Evolutionary conservation across 768 basidiomycete species (phyloP).

Genomic region (Lactarius hengduanensis): DNA sequence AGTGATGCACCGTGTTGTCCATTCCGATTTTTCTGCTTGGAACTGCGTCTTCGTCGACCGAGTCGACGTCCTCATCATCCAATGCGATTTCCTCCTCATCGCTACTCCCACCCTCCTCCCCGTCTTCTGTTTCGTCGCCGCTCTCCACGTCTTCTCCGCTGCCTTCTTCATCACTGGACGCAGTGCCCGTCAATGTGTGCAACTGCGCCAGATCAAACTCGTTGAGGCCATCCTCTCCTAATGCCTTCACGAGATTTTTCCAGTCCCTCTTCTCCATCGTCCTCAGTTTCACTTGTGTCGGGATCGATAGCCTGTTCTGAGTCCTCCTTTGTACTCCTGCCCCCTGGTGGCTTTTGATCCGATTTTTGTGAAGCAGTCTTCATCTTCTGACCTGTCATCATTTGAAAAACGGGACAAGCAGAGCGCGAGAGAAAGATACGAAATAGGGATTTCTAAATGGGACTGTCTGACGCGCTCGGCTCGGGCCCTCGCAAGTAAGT

Average conservation of each 20-base stretch:
- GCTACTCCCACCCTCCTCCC: conserved; percentile 36
- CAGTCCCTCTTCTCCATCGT: conserved; percentile 49
- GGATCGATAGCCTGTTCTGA: not conserved
- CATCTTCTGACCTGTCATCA: conserved; percentile 8
- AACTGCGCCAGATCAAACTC: conserved; percentile 63
- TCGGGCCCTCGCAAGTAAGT: not conserved
- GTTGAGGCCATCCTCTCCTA: conserved; percentile 65
- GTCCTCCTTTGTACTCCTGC: not conserved
- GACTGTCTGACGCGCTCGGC: not conserved
- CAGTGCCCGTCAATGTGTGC: conserved; percentile 40
- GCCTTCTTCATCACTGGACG: conserved; percentile 21
- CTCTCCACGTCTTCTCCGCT: conserved; percentile 36
- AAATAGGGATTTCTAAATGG: conserved; percentile 6
- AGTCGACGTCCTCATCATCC: conserved; percentile 62
- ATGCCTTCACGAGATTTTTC: conserved; percentile 50
- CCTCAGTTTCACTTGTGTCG: conserved; percentile 9
- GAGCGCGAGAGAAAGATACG: not conserved
- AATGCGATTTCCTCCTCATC: conserved; percentile 52
- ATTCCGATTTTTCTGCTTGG: conserved; percentile 82
- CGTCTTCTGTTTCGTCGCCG: conserved; percentile 39
- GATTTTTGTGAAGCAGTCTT: not conserved
- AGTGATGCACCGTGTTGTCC: conserved; percentile 66
- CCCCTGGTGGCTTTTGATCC: not conserved
- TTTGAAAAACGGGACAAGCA: not conserved
- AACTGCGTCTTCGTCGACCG: conserved; percentile 75